phyloP scores from a whole-genome alignment of 1,139 yeast species.

The Geotrichum phurueaensis region DNA sequence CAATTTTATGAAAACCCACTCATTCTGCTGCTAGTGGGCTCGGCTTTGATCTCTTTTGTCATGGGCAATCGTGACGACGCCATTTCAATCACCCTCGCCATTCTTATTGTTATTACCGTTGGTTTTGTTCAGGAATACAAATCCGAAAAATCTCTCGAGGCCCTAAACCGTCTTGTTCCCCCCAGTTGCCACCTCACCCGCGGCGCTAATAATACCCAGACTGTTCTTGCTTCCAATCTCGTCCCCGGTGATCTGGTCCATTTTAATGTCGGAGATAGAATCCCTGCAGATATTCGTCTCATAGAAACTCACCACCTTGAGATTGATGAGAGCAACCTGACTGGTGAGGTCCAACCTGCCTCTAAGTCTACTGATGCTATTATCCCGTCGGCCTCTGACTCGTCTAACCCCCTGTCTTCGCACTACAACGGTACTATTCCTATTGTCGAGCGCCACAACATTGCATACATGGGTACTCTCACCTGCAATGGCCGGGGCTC shows the following conservation, averaged over 20 bases:
- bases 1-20: constrained; percentile 86
- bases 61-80: constrained; percentile 96
- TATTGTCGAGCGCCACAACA: constrained; percentile 60
- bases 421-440: constrained; percentile 37
- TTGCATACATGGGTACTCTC: constrained; percentile 93
- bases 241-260: constrained; percentile 94
- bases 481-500: constrained; percentile 91
- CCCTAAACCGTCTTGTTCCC: constrained; percentile 84
- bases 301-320: constrained; percentile 69
- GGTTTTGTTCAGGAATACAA: constrained; percentile 96
- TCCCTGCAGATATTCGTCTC: constrained; percentile 88
- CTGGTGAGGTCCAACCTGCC: constrained; percentile 91
- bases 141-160: constrained; percentile 88
- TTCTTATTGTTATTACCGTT: constrained; percentile 83
- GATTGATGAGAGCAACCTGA: constrained; percentile 85
- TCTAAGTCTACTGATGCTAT: constrained; percentile 48
- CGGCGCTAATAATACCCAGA: constrained; percentile 57
- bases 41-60: constrained; percentile 74
- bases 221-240: constrained; percentile 75
- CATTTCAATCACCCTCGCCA: constrained; percentile 79
- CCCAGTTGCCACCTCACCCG: constrained; percentile 88
- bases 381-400: constrained; percentile 25
- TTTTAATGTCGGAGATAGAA: constrained; percentile 84
- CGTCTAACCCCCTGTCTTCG: constrained; percentile 32
- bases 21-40: constrained; percentile 77